Conservation (phyloP, 2,329 filamentous ascomycete genomes). For the Epichloe scottii region DNA sequence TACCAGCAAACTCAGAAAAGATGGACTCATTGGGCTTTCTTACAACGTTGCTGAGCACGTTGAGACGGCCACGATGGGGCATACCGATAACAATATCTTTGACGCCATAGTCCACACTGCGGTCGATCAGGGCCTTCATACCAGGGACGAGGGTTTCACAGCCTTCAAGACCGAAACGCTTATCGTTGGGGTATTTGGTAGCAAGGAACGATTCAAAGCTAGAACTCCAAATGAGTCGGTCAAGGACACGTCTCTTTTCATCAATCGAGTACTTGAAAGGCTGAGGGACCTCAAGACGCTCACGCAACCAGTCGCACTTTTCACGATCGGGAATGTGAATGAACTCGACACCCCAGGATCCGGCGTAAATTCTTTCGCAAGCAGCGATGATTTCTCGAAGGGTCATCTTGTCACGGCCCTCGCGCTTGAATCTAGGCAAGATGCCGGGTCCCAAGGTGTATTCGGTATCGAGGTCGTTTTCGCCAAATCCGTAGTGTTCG, state of each 20-base stretch:
- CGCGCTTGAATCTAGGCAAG: constrained; percentile 81
- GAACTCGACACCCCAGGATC: constrained; percentile 95
- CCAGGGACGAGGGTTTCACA: constrained; percentile 94
- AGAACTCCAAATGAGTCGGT: constrained; percentile 96
- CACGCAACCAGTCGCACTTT: constrained; percentile 96
- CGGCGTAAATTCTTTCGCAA: constrained; percentile 93
- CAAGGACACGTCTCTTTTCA: constrained; percentile 94
- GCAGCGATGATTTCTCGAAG: constrained; percentile 85
- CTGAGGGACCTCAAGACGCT: constrained; percentile 84
- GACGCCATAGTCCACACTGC: constrained; percentile 94
- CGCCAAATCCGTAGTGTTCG: constrained; percentile 88
- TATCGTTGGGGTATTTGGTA: constrained; percentile 98
- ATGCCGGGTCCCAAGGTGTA: constrained; percentile 91
- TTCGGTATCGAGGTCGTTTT: constrained; percentile 85
- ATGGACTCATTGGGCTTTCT: constrained; percentile 99
- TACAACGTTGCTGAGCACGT: constrained; percentile 96
- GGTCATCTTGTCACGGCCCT: constrained; percentile 88
- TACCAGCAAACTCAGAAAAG: constrained; percentile 94
- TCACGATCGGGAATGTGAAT: constrained; percentile 97
- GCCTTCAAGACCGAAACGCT: constrained; percentile 96
- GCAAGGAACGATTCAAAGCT: constrained; percentile 93
- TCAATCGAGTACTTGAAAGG: constrained; percentile 97
- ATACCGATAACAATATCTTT: constrained; percentile 99
- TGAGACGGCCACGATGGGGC: constrained; percentile 96
- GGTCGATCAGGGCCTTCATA: constrained; percentile 98